Evolutionary conservation across 169 alveolate species (phyloP), one percentile per base, ranked within the genome.

Genomic region (Pseudocohnilembus persalinus): DNA sequence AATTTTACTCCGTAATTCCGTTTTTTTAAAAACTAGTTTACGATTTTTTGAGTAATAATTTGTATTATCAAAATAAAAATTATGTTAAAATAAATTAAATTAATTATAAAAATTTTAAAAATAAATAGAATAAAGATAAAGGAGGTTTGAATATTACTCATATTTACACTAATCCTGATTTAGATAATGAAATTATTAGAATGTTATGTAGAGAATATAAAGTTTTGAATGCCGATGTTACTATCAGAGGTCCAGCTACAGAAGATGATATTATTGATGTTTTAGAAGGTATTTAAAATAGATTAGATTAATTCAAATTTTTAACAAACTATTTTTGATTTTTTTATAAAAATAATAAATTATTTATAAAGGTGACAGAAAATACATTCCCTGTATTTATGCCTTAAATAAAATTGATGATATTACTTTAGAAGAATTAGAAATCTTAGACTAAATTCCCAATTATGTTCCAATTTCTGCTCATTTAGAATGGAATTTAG

Each of bases 191-290:
- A 74, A 95, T 96, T 0, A 90, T 94, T 68, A 92, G 89, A 79
- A 89, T 94, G 30, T 92, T 97, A 24, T 93, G 95, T 64, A 92
- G 95, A 32, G 99, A 98, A 88, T 98, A 98, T 93, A 97, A 98
- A 92, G 96, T 98, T 75, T 90, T 92, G 91, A 98, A 98, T 92
- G 99, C 99, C 63, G 97, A 97, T 85, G 91, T 99, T 31, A 91
- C 96, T 16, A 92, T 99, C 82, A 96, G 99, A 79, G 96, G 99
- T 87, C 98, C 97, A 84, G 99, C 99, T 28, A 96, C 99, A 31
- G 99, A 96, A 29, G 99, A 99, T 88, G 99, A 99, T 88, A 94
- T 99, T 76, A 98, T 99, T 89, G 99, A 99, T 90, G 98, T 98
- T 26, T 97, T 99, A 73, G 99, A 98, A 95, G 99, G 99, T 68